Evolutionary conservation across 164 flowering plant species (phyloP), one percentile per base, ranked within the genome.

Genomic region (Vitis amurensis): DNA sequence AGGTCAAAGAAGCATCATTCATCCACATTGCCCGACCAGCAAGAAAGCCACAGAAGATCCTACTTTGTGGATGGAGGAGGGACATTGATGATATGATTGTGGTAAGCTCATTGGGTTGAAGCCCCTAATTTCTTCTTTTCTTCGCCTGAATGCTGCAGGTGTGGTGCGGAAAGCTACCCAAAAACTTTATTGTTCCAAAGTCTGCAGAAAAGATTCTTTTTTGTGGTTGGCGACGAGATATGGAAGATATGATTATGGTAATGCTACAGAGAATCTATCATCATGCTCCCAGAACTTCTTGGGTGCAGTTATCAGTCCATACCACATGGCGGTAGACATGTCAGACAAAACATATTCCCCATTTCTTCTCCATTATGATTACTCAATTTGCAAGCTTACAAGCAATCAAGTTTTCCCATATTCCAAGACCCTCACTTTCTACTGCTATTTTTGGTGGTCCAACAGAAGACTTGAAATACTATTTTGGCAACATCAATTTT

Each of bases 51-150:
- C 92, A 89, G 97, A 91, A 84, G 89, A 89, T 91, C 81, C 89
- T 91, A 84, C 88, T 91, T 78, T 89, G 88, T 88, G 93, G 97
- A 87, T 89, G 97, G 93, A 85, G 92, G 80, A 81, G 92, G 73
- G 97, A 91, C 88, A 79, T 91, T 83, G 97, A 89, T 89, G 93
- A 91, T 89, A 91, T 91, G 97, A 84, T 91, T 85, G 91, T 87
- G 93, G 96, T 89, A 76, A 86, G 96, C 79, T 79, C 83, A 78
- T 73, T 83, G 78, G 67, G 50, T 74, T 65, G 50, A 77, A 74
- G 80, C 87, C 79, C 87, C 90, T 87, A 83, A 88, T 85, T 68
- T 59, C 68, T 76, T 76, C 68, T 82, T 74, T 74, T 83, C 78
- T 82, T 82, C 76, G 55, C 80, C 72, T 84, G 72, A 64, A 82